Conservation (phyloP, 2,329 filamentous ascomycete genomes). For the Botrytis sinoallii region DNA sequence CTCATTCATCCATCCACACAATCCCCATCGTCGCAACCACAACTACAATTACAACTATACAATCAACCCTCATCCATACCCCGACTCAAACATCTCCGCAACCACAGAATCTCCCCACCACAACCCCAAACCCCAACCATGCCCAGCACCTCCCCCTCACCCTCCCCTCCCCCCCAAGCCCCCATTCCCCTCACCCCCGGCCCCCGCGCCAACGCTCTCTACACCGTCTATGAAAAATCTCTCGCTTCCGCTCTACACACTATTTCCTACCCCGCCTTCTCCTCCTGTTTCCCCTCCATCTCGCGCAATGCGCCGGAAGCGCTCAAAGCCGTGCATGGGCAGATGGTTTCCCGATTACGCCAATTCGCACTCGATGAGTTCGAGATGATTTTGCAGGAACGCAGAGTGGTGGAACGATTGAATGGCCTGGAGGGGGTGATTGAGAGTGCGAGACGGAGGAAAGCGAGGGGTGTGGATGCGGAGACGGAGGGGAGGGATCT, state of each 20-base stretch:
- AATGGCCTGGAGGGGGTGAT: conserved; percentile 59
- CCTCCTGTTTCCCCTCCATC: conserved; percentile 61
- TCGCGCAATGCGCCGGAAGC: conserved; percentile 49
- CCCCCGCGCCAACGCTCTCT: conserved; percentile 54
- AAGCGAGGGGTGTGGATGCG: conserved; percentile 17
- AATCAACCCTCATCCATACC: background rate
- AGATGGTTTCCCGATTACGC: conserved; percentile 55
- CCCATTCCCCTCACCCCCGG: conserved; percentile 45
- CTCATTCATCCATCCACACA: background rate
- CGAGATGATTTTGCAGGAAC: conserved; percentile 49
- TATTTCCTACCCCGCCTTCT: conserved; percentile 56
- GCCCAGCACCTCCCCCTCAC: background rate
- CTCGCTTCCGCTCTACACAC: conserved; percentile 54
- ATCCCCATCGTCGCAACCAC: background rate
- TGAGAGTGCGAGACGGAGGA: conserved; percentile 44
- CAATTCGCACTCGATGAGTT: conserved; percentile 59
- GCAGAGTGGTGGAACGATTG: conserved; percentile 54
- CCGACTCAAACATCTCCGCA: background rate
- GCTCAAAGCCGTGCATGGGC: conserved; percentile 53
- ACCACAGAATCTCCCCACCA: background rate
- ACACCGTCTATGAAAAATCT: conserved; percentile 51
- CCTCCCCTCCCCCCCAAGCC: conserved; percentile 26
- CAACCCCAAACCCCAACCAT: background rate
- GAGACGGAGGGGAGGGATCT: background rate
- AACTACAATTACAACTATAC: background rate